These are phyloP conservation scores for Opeltia flavorubescens DNA, from an alignment of 495 filamentous ascomycete genomes.

Conservation along the genomic window DNA sequence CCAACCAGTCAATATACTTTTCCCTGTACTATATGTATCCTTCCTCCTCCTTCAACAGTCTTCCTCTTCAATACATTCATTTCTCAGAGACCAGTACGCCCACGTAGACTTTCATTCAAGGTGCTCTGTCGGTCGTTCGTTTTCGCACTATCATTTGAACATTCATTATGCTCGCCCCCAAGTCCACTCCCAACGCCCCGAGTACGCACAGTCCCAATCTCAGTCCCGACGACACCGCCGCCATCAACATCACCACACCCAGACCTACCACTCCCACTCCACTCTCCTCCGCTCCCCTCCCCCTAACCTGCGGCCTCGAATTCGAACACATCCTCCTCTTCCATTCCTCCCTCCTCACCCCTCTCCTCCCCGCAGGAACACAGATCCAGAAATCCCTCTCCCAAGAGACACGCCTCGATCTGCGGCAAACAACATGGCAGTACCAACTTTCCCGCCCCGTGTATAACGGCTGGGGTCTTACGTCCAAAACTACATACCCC, in stretches of 20 bases:
- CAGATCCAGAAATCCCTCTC: slow-evolving; percentile 10
- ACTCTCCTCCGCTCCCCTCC: neutral
- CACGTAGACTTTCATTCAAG: neutral
- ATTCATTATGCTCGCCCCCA: no score
- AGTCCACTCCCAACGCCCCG: no score
- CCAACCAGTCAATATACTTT: neutral
- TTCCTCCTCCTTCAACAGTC: neutral
- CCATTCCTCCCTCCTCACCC: slow-evolving; percentile 10
- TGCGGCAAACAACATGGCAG: neutral
- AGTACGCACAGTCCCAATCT: no score
- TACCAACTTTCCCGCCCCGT: slow-evolving; percentile 3
- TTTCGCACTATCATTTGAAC: no score
- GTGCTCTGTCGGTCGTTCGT: no score
- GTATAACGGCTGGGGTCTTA: slow-evolving; percentile 16
- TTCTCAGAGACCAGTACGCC: neutral
- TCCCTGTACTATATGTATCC: neutral
- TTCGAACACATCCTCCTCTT: slow-evolving; percentile 15
- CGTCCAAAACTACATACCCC: slow-evolving; percentile 3
- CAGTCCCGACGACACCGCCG: no score
- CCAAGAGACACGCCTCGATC: neutral
- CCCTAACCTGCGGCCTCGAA: slow-evolving; percentile 15
- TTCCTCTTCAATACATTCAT: neutral
- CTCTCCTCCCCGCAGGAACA: neutral
- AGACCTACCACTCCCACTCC: neutral
- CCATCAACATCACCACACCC: neutral